These are phyloP conservation scores for Asterophora parasitica DNA, from an alignment of 768 basidiomycete genomes.

Conservation along the genomic window DNA sequence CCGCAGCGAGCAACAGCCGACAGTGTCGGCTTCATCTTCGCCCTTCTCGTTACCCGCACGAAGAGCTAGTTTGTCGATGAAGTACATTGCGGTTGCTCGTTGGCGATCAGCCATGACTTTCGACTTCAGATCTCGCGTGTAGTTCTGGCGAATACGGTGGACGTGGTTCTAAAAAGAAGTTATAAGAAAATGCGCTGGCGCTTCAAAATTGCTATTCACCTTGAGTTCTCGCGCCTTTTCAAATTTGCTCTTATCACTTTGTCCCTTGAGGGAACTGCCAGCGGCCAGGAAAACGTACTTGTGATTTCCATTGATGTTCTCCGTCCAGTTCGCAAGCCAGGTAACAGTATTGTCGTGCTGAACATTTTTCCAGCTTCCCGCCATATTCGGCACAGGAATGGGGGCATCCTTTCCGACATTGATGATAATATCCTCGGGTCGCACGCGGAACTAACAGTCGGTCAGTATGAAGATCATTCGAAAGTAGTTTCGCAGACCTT, in stretches of 20 bases:
- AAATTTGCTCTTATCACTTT: conserved; percentile 96
- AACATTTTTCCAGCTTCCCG: conserved; percentile 87
- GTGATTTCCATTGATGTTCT: conserved; percentile 92
- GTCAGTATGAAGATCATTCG: conserved; percentile 1
- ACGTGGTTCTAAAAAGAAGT: conserved; percentile 66
- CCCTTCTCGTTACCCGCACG: conserved; percentile 99
- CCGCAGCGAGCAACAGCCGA: conserved; percentile 96
- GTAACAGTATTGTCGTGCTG: conserved; percentile 95
- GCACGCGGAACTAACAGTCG: conserved; percentile 64
- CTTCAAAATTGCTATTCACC: conserved; percentile 37
- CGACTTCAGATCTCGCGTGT: conserved; percentile 74
- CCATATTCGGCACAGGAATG: conserved; percentile 83
- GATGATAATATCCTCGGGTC: conserved; percentile 92
- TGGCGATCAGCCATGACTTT: conserved; percentile 95
- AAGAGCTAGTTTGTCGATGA: conserved; percentile 94
- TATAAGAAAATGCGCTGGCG: background rate
- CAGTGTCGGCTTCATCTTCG: conserved; percentile 98
- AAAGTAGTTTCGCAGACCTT: conserved; percentile 53
- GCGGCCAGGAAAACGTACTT: conserved; percentile 99
- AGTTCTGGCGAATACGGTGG: conserved; percentile 86
- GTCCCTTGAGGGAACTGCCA: conserved; percentile 96
- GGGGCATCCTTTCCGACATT: conserved; percentile 81
- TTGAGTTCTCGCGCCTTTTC: conserved; percentile 97
- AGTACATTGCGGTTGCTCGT: conserved; percentile 98
- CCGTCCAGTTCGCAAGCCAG: conserved; percentile 98